phyloP scores from a whole-genome alignment of 225 moss, liverwort and hornwort species.

The Marchantia polymorpha region DNA sequence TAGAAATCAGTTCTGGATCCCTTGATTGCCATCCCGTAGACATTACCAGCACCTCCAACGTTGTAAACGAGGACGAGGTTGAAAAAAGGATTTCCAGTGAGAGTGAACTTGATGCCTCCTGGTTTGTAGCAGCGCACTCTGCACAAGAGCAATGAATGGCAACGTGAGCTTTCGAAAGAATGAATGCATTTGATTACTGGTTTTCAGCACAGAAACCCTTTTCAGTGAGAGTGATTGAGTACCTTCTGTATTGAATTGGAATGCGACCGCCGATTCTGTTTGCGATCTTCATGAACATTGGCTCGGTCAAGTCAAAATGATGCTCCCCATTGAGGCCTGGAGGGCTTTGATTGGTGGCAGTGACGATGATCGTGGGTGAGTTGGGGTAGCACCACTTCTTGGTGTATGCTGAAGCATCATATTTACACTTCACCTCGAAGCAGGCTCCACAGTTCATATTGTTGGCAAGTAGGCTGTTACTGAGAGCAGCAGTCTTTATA shows the following conservation, averaged over 20 bases:
- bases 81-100: neutral
- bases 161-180: too few species aligned
- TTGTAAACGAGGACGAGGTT: neutral
- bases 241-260: conserved; percentile 37
- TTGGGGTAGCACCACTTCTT: conserved; percentile 27
- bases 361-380: conserved; percentile 21
- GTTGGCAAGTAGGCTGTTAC: conserved; percentile 20
- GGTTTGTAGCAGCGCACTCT: neutral
- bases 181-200: too few species aligned
- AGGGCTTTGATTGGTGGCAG: conserved; percentile 44
- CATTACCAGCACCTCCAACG: neutral
- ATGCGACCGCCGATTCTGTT: conserved; percentile 23
- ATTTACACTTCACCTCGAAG: conserved; percentile 24
- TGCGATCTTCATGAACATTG: conserved; percentile 25
- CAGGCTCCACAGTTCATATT: conserved; percentile 32
- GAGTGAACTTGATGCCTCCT: neutral
- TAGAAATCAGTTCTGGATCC: neutral
- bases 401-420: conserved; percentile 21
- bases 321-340: conserved; percentile 11
- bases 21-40: neutral
- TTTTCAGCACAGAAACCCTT: too few species aligned
- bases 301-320: conserved; percentile 38
- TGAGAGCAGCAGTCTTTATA: conserved; percentile 21
- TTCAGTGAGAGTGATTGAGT: neutral
- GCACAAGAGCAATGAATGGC: neutral